Evolutionary conservation across 2,329 filamentous ascomycete species (phyloP).

Genomic region (Nemania sp.): DNA sequence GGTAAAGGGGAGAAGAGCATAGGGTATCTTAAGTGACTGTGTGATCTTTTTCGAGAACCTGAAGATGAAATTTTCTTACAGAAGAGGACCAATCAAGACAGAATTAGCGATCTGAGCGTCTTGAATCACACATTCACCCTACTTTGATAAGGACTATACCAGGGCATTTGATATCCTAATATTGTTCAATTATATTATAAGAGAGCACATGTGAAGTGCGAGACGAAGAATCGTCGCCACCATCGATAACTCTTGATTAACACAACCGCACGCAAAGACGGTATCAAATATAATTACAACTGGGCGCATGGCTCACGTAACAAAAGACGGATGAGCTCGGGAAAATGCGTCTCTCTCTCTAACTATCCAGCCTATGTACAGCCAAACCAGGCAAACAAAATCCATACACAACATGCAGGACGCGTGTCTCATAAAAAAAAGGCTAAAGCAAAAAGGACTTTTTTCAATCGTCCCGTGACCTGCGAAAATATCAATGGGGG

Average conservation of each 20-base stretch:
- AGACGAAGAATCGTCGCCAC: too few relatives aligned
- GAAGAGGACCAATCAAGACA: too few relatives aligned
- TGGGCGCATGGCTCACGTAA: slow-evolving; percentile 2
- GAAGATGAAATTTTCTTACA: too few relatives aligned
- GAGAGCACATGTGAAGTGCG: too few relatives aligned
- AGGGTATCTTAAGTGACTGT: too few relatives aligned
- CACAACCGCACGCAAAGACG: not conserved
- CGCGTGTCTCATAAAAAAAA: slow-evolving; percentile 20
- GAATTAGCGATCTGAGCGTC: too few relatives aligned
- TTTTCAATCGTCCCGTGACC: slow-evolving; percentile 17
- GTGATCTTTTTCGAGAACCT: too few relatives aligned
- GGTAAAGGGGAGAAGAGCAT: too few relatives aligned
- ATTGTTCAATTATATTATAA: too few relatives aligned
- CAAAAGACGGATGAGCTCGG: not conserved
- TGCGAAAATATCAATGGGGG: slow-evolving; percentile 23
- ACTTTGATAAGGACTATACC: too few relatives aligned
- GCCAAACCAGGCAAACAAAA: slow-evolving; percentile 21
- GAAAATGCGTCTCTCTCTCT: not conserved
- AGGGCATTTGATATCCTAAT: too few relatives aligned
- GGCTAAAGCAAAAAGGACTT: slow-evolving; percentile 15
- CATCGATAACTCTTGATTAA: not conserved
- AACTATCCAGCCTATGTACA: slow-evolving; percentile 28
- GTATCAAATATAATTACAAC: slow-evolving; percentile 13
- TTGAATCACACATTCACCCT: too few relatives aligned
- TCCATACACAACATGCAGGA: slow-evolving; percentile 25